Conservation (phyloP, 2,329 filamentous ascomycete species). For the Aspergillus tanneri region DNA sequence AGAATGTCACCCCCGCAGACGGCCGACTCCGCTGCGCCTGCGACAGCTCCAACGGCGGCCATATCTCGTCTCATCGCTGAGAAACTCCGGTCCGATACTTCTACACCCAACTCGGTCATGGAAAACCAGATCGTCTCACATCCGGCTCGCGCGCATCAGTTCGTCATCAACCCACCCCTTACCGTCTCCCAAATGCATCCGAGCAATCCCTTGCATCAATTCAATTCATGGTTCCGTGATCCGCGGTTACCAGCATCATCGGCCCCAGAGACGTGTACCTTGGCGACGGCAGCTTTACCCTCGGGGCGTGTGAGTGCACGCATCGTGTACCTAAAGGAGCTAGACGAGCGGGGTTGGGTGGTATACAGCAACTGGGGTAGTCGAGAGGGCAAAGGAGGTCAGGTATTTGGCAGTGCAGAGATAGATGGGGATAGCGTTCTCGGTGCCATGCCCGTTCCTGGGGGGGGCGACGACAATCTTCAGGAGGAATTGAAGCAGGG, state of each 20-base stretch:
- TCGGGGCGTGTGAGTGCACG: conserved; percentile 81
- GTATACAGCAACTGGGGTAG: conserved; percentile 91
- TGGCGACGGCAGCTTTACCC: conserved; percentile 81
- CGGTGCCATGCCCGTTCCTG: conserved; percentile 65
- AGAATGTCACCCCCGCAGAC: conserved; percentile 17
- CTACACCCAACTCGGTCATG: conserved; percentile 37
- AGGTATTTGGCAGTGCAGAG: conserved; percentile 36
- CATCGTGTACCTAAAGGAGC: conserved; percentile 92
- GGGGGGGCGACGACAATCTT: conserved; percentile 15
- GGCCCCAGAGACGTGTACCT: conserved; percentile 83
- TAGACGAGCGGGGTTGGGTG: conserved; percentile 79
- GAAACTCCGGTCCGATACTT: conserved; percentile 32
- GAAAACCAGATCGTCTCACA: conserved; percentile 37
- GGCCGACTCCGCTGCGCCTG: conserved; percentile 14
- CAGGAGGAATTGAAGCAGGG: conserved; percentile 21
- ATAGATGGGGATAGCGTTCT: conserved; percentile 13
- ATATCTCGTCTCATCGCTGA: conserved; percentile 19
- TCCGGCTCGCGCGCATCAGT: conserved; percentile 45
- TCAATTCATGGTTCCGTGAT: conserved; percentile 82
- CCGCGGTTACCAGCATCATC: conserved; percentile 62
- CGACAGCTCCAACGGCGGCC: no score
- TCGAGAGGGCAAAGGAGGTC: conserved; percentile 51
- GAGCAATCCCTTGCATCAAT: conserved; percentile 71
- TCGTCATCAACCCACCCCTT: conserved; percentile 43
- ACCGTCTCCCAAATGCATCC: conserved; percentile 43